Conservation (phyloP, 1,284 basidiomycete genomes). For the Malassezia yamatoensis region DNA sequence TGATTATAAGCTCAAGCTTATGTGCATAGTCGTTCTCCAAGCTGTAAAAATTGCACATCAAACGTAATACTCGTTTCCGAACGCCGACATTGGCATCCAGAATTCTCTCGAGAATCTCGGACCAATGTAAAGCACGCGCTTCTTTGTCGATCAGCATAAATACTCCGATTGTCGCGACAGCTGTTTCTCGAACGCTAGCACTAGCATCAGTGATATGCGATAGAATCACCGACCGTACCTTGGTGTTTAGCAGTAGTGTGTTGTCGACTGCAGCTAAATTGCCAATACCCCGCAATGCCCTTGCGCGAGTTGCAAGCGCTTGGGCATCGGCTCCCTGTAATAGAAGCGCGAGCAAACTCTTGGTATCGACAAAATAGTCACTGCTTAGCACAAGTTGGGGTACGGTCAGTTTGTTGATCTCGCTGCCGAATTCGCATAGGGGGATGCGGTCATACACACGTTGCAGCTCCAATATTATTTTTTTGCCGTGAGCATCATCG, state of each 20-base stretch:
- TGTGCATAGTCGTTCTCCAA: constrained; percentile 57
- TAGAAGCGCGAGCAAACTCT: constrained; percentile 21
- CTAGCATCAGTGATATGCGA: constrained; percentile 78
- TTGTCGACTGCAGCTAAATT: constrained; percentile 27
- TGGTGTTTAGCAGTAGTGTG: constrained; percentile 21
- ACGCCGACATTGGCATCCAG: constrained; percentile 86
- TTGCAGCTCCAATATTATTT: background rate
- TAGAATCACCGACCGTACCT: constrained; percentile 58
- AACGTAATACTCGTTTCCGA: constrained; percentile 84
- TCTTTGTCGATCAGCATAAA: constrained; percentile 79
- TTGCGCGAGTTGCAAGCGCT: constrained; percentile 32
- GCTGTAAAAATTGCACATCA: constrained; percentile 70
- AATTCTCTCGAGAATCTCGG: constrained; percentile 72
- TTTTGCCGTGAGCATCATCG: background rate
- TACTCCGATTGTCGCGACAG: constrained; percentile 87
- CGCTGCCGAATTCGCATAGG: background rate
- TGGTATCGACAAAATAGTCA: constrained; percentile 27
- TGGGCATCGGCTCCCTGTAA: constrained; percentile 27
- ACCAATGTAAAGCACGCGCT: constrained; percentile 73
- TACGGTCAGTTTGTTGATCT: constrained; percentile 18
- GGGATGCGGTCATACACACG: background rate
- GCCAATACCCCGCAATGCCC: constrained; percentile 35
- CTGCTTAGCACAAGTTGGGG: constrained; percentile 24
- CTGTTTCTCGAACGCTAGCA: constrained; percentile 84
- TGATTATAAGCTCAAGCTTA: constrained; percentile 68